These are phyloP conservation scores for Raffaelea albimanens DNA, from an alignment of 2,329 filamentous ascomycete genomes.

Conservation along the genomic window DNA sequence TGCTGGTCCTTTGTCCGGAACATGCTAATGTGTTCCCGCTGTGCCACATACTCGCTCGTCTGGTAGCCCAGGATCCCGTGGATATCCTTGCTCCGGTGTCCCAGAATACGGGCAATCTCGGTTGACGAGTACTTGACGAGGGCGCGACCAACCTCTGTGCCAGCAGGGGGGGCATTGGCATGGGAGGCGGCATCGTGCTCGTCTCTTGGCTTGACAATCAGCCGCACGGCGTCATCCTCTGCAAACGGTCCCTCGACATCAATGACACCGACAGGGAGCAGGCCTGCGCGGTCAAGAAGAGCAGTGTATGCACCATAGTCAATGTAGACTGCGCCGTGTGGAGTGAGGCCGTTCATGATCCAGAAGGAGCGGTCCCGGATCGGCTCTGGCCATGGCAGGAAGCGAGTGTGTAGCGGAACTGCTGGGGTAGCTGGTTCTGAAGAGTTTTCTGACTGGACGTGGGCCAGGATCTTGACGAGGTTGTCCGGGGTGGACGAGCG, in stretches of 20 bases:
- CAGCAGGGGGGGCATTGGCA: conserved; percentile 74
- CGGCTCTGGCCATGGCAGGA: conserved; percentile 73
- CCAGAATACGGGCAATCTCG: conserved; percentile 79
- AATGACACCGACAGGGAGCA: conserved; percentile 84
- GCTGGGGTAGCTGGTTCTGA: no score
- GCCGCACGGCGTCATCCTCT: conserved; percentile 82
- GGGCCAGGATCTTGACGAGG: conserved; percentile 74
- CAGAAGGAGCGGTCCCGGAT: conserved; percentile 95
- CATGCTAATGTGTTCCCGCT: conserved; percentile 80
- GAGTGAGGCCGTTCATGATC: conserved; percentile 84
- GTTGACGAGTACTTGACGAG: conserved; percentile 86
- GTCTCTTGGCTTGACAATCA: conserved; percentile 71
- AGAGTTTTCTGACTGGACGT: no score
- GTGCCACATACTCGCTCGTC: conserved; percentile 87
- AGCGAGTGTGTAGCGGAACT: conserved; percentile 68
- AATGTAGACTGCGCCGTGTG: conserved; percentile 87
- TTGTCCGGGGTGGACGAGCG: conserved; percentile 90
- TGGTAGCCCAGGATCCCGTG: conserved; percentile 74
- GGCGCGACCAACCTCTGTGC: conserved; percentile 74
- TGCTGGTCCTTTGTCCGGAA: conserved; percentile 43
- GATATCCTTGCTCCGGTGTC: conserved; percentile 75
- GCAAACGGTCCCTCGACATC: conserved; percentile 82
- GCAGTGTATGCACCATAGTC: conserved; percentile 82
- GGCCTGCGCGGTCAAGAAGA: conserved; percentile 70
- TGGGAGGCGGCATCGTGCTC: conserved; percentile 65